Percentiles rank a stretch among this genome's conserved stretches.
Conservation (phyloP, 306 rosid species). For the Lathyrus tuberosus region DNA sequence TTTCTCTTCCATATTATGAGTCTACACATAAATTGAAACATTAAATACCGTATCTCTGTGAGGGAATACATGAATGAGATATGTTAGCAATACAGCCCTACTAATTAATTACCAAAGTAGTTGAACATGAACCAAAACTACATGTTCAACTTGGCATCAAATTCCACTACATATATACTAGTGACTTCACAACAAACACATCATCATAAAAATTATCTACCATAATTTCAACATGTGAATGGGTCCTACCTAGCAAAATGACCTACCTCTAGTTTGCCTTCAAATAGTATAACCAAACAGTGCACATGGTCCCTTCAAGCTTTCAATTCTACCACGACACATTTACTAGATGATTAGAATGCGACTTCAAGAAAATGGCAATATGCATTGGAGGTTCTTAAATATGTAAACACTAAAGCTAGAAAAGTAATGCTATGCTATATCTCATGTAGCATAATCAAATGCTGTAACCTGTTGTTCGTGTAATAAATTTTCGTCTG, state of each 20-base stretch:
- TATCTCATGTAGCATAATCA: neutral
- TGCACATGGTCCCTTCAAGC: conserved; percentile 35
- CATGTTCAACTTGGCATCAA: conserved; percentile 35
- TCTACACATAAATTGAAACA: conserved; percentile 30
- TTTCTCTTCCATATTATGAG: conserved; percentile 4
- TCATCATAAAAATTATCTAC: conserved; percentile 28
- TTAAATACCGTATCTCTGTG: conserved; percentile 46
- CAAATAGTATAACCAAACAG: conserved; percentile 27
- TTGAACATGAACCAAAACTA: conserved; percentile 38
- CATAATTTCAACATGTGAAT: conserved; percentile 32
- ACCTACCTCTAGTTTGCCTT: conserved; percentile 43
- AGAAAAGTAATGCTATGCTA: conserved; percentile 30
- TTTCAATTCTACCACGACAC: conserved; percentile 31
- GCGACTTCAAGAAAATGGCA: conserved; percentile 33
- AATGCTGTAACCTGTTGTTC: conserved; percentile 25
- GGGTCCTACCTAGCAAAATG: conserved; percentile 34
- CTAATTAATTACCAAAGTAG: conserved; percentile 37
- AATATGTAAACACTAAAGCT: conserved; percentile 41
- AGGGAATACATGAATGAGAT: conserved; percentile 35
- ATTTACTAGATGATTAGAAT: conserved; percentile 21
- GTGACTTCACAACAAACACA: conserved; percentile 37
- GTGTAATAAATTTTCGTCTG: conserved; percentile 34
- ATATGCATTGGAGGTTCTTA: conserved; percentile 31
- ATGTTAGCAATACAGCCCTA: neutral
- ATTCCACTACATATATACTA: conserved; percentile 26